phyloP scores from a whole-genome alignment of 176 grass and related monocot genomes.

The Zea luxurians region DNA sequence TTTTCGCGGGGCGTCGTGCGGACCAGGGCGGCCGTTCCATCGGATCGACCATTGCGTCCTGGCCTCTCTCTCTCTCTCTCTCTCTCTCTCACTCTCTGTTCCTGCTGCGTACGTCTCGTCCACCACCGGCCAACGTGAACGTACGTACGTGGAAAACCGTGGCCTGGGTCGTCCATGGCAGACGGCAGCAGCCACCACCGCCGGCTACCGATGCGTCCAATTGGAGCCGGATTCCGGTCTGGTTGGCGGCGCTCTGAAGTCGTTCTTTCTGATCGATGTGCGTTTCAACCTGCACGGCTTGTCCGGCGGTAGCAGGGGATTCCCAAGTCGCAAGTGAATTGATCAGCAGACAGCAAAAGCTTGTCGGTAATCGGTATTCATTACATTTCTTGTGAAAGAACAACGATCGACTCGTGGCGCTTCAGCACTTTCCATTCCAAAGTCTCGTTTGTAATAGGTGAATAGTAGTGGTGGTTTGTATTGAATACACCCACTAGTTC shows the following conservation, averaged over 20 bases:
- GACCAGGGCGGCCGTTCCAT: slow-evolving; percentile 12
- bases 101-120: slow-evolving; percentile 9
- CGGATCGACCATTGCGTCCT: neutral
- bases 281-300: slow-evolving; percentile 10
- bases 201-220: neutral
- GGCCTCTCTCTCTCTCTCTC: neutral
- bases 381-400: neutral
- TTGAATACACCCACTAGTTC: neutral
- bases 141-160: neutral
- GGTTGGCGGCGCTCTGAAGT: neutral
- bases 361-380: neutral
- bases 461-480: neutral
- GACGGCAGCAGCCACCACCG: neutral
- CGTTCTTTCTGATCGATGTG: neutral
- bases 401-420: neutral
- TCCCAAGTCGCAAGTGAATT: neutral
- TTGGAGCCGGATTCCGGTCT: no score
- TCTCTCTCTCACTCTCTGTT: neutral
- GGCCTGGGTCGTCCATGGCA: neutral
- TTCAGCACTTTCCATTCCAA: neutral
- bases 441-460: neutral
- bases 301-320: no score
- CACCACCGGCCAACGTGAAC: neutral
- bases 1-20: slow-evolving; percentile 40
- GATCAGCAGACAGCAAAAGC: slow-evolving; percentile 12